Base-by-base conservation (phyloP, 1,284 basidiomycete species). In the Grifola frondosa region DNA sequence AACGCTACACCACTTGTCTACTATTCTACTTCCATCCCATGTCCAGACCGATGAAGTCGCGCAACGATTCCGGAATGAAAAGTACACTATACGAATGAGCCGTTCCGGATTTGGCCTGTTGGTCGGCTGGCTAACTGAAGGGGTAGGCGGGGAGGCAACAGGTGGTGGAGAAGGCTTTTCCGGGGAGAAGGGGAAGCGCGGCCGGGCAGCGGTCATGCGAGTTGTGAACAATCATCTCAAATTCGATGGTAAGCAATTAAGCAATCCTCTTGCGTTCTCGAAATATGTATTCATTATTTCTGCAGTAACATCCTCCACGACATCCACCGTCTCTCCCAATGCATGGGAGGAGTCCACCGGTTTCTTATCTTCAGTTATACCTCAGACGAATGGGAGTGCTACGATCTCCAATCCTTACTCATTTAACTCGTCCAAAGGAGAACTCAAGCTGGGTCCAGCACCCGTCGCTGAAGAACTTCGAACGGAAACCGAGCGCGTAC, bases 61-160 rank as follows among this genome's bases (percentile, higher is more conserved):
- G 0, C 86, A 91, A 60, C 79, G 91, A 13, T 95, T 97, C 64
- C 75, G 92, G 24, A 82, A 84, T 40, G 93, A 97, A 64, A 91
- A 94, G 62, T 99, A 97, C 66, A 81, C 85, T 24, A 75, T 98
- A 46, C 82, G 85, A 28, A 90, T 99, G 81, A 93, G 90, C 49
- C 82, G 91, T 31, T 95, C 93, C 32, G 90, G 94, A 1, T 96
- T 97, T 62, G 82, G 88, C 29, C 80, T 99, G 6, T 75, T 99
- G 9, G 78, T 98, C 7, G 95, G 95, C 26, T 99, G 97, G 97
- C 70, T 99, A 42, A 97, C 91, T 15, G 92, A 94, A 62, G 92
- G 91, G 24, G 73, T 85, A n/a, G 89, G 88, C 22, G 88, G 92
- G 22, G 91, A 95, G 58, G 84, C 86, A 1, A 70, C 85, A 21